Percentiles rank a stretch among this genome's conserved stretches.
phyloP scores from a whole-genome alignment of 106 monocot species.

The Allium fistulosum region DNA sequence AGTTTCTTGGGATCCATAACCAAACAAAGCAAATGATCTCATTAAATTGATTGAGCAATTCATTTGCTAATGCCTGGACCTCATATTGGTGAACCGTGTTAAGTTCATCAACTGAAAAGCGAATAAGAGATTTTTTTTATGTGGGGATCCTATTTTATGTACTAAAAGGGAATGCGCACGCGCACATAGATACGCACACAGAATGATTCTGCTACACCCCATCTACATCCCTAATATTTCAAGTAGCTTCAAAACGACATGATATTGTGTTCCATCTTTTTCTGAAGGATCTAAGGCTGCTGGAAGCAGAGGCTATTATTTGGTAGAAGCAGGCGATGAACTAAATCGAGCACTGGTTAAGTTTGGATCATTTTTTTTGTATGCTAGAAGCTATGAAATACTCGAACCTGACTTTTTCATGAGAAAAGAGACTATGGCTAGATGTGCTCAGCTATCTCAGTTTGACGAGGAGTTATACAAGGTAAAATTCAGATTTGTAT shows the following conservation, averaged over 20 bases:
- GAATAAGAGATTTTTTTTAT: no score
- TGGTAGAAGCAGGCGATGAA: slow-evolving; percentile 85
- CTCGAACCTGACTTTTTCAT: slow-evolving; percentile 96
- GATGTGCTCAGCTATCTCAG: slow-evolving; percentile 91
- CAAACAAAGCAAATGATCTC: no score
- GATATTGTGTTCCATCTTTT: background rate
- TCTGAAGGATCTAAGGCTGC: slow-evolving; percentile 74
- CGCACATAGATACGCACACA: no score
- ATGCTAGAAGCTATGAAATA: slow-evolving; percentile 46
- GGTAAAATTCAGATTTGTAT: slow-evolving; percentile 21
- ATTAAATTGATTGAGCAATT: no score
- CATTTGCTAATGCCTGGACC: no score
- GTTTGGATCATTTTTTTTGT: slow-evolving; percentile 68
- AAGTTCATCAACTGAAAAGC: no score
- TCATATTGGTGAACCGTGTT: no score
- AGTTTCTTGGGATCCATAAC: no score
- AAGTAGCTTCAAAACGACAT: background rate
- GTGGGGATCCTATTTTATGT: no score
- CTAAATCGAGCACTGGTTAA: slow-evolving; percentile 78
- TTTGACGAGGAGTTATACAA: slow-evolving; percentile 99
- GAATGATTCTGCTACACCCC: no score
- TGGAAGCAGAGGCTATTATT: slow-evolving; percentile 91
- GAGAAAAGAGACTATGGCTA: slow-evolving; percentile 95
- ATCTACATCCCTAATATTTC: no score
- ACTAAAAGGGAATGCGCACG: no score